Base-by-base conservation (phyloP, 257 asterid genomes). In the Capsicum baccatum region DNA sequence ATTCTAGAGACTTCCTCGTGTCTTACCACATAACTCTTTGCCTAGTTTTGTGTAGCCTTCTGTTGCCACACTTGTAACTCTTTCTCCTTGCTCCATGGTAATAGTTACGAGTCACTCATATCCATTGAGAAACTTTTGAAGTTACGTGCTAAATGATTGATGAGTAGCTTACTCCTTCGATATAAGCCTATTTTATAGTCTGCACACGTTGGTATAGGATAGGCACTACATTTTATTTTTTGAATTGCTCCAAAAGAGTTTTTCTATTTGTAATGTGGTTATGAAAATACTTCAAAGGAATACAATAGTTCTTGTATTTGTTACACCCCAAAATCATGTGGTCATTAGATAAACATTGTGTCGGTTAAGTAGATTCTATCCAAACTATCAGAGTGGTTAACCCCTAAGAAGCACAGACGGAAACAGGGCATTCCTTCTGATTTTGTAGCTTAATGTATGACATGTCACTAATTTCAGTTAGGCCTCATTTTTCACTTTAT, bases 41-140 rank as follows among this genome's bases (percentile, higher is more conserved):
- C 60, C 60, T 74, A 50, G 80, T 74, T 66, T 50, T 69, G 80
- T 15, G 4, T 74, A 19, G 44, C 80, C 14, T 69, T 69, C 60
- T 74, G 60, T 74, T 19, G 19, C 80, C 60, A 50, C 60, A 74
- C 62, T 73, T 19, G 44, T 73, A 74, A 74, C 37, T 74, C 80
- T 74, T 74, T 52, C 62, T 19, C 80, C 60, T 74, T 74, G 60
- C 47, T 74, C 60, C 60, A 19, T 74, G 60, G 60, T 74, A 50
- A 74, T 74, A 48, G 62, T 17, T 7, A 50, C 44, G 6, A 50
- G 60, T 50, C 60, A 50, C 35, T 19, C 80, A 12, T 74, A 50
- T 48, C 80, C 57, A 74, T 74, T 50, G 37, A 50, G 60, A 26
- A 19, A 26, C 39, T 47, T 71, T 50, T 50, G 56, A 11, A 74